Percentiles rank a stretch among this genome's conserved stretches.
Conservation (phyloP, 2,329 filamentous ascomycete species). For the Ampelomyces quisqualis region DNA sequence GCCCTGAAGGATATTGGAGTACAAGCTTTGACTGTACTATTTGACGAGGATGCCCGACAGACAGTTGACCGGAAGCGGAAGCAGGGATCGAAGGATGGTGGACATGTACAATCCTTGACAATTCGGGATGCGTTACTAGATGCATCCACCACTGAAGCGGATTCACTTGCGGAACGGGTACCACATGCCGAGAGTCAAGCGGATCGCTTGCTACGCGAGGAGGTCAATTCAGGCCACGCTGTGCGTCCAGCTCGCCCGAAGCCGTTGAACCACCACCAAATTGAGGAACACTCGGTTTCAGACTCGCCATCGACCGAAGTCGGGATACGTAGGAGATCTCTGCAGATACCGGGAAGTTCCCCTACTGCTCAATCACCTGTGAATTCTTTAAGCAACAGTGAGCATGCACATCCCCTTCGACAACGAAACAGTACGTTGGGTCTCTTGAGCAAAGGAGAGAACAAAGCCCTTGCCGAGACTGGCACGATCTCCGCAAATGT, state of each 20-base stretch:
- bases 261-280: slow-evolving; percentile 13
- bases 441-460: slow-evolving; percentile 59
- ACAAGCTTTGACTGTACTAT: slow-evolving; percentile 85
- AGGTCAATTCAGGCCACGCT: slow-evolving; percentile 19
- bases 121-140: slow-evolving; percentile 90
- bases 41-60: slow-evolving; percentile 67
- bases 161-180: slow-evolving; percentile 54
- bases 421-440: slow-evolving; percentile 60
- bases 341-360: slow-evolving; percentile 31
- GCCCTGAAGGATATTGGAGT: slow-evolving; percentile 73
- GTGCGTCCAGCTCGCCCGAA: slow-evolving; percentile 28
- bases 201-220: slow-evolving; percentile 36
- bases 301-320: slow-evolving; percentile 35
- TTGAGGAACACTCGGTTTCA: slow-evolving; percentile 13
- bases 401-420: slow-evolving; percentile 43
- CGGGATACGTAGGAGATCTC: slow-evolving; percentile 39
- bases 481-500: slow-evolving; percentile 64
- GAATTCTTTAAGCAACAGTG: slow-evolving; percentile 32
- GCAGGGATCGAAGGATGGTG: slow-evolving; percentile 37
- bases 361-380: slow-evolving; percentile 31
- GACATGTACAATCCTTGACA: slow-evolving; percentile 60
- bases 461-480: slow-evolving; percentile 65
- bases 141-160: slow-evolving; percentile 84
- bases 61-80: slow-evolving; percentile 46
- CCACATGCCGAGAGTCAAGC: slow-evolving; percentile 45